A percentile compares a stretch with the other conserved stretches of the same genome.
Evolutionary conservation across 2,329 filamentous ascomycete species (phyloP).

Genomic region (Lasiodiplodia sp.): DNA sequence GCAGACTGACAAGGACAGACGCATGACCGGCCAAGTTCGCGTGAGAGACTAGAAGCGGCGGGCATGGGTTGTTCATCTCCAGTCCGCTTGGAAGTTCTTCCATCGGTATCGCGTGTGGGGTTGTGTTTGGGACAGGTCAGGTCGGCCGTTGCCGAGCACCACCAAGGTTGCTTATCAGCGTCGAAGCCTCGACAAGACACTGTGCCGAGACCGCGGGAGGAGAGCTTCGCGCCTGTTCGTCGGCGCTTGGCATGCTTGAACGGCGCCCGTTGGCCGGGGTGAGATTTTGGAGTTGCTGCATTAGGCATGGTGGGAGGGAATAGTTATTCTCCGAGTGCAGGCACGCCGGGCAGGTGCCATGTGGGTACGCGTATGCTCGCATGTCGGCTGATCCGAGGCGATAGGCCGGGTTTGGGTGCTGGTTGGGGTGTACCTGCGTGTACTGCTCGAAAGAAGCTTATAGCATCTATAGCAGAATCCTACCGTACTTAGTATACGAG

Average conservation of each 20-base stretch:
- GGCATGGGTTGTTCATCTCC: neutral
- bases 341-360: neutral
- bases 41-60: neutral
- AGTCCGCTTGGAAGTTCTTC: neutral
- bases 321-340: neutral
- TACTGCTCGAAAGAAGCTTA: neutral
- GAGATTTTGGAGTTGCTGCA: neutral
- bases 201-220: neutral
- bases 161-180: conserved; percentile 8
- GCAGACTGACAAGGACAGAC: neutral
- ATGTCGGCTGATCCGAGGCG: conserved; percentile 12
- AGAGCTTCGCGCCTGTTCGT: conserved; percentile 6
- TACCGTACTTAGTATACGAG: neutral
- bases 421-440: neutral
- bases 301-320: neutral
- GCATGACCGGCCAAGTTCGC: conserved; percentile 3
- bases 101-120: neutral
- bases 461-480: conserved; percentile 4
- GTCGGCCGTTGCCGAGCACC: neutral
- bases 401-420: neutral
- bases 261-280: neutral
- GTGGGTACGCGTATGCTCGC: conserved; percentile 1
- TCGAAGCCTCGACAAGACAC: conserved; percentile 11
- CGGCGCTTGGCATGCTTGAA: conserved; percentile 4
- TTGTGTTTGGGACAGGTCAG: neutral